A percentile compares a stretch with the other conserved stretches of the same genome.
Evolutionary conservation across 306 rosid genomes (phyloP).

Genomic region (Quercus gilva): DNA sequence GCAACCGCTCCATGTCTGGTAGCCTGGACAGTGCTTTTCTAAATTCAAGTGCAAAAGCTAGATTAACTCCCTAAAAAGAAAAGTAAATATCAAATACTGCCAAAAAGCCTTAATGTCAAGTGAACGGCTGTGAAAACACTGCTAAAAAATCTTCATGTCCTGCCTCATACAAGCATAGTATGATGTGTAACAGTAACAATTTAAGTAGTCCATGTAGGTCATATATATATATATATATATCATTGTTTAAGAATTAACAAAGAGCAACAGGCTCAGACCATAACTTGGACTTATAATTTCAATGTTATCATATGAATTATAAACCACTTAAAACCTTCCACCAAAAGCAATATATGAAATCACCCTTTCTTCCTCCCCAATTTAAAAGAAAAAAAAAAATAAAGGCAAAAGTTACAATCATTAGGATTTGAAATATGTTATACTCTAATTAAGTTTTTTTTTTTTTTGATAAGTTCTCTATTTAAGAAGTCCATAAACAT

Average conservation of each 20-base stretch:
- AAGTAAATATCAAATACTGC: slow-evolving; percentile 19
- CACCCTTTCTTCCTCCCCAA: too few species aligned
- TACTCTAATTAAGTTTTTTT: too few species aligned
- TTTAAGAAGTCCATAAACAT: neutral
- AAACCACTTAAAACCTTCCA: neutral
- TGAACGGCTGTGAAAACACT: neutral
- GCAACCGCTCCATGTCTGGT: slow-evolving; percentile 86
- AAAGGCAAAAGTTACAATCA: neutral
- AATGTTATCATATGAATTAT: neutral
- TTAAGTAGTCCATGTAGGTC: neutral
- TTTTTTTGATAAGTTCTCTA: neutral
- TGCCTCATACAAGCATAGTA: neutral
- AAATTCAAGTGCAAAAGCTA: slow-evolving; percentile 68
- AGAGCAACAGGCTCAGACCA: neutral
- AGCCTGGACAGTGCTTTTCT: slow-evolving; percentile 59
- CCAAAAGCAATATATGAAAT: too few species aligned
- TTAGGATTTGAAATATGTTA: neutral
- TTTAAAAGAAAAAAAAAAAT: neutral
- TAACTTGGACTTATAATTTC: neutral
- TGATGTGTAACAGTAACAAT: neutral
- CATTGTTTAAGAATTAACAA: neutral
- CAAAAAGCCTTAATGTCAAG: neutral
- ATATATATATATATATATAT: neutral
- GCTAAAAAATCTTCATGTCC: neutral
- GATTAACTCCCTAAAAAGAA: slow-evolving; percentile 68